phyloP scores from a whole-genome alignment of 2,329 filamentous ascomycete genomes.

The Curvularia verruculosa region DNA sequence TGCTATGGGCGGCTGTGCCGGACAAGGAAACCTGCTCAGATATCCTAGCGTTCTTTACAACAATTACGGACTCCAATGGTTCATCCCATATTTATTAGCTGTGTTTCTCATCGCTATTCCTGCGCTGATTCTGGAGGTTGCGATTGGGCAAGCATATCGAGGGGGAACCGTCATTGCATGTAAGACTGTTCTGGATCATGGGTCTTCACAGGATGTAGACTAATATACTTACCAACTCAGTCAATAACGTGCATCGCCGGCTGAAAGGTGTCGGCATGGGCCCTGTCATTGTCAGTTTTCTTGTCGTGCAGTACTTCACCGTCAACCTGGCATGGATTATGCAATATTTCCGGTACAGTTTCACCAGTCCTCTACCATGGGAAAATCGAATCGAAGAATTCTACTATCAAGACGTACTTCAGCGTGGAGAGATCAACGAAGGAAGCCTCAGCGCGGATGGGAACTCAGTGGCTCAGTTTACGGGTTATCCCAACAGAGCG shows the following conservation, averaged over 20 bases:
- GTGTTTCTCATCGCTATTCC: conserved; percentile 64
- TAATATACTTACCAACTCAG: conserved; percentile 4
- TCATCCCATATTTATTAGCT: conserved; percentile 63
- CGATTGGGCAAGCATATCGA: conserved; percentile 60
- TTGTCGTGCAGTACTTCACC: conserved; percentile 64
- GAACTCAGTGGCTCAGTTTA: conserved; percentile 52
- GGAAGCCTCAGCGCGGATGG: conserved; percentile 43
- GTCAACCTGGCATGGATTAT: conserved; percentile 65
- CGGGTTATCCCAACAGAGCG: conserved; percentile 54
- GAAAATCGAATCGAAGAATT: conserved; percentile 58
- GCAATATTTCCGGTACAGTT: conserved; percentile 64
- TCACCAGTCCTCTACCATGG: conserved; percentile 63
- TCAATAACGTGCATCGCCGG: conserved; percentile 58
- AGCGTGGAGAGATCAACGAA: conserved; percentile 54
- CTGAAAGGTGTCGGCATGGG: conserved; percentile 62
- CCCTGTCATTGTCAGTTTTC: conserved; percentile 56
- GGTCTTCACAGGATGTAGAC: not conserved
- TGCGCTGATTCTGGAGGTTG: conserved; percentile 61
- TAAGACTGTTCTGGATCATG: not conserved
- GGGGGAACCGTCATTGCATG: conserved; percentile 62
- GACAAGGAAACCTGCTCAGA: conserved; percentile 64
- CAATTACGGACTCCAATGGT: conserved; percentile 66
- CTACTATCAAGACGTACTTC: conserved; percentile 58
- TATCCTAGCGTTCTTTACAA: conserved; percentile 66
- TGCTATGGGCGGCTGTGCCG: conserved; percentile 64